Evolutionary conservation across 371 early-diverging fungal genomes (phyloP).

Genomic region (Smittium culicis): DNA sequence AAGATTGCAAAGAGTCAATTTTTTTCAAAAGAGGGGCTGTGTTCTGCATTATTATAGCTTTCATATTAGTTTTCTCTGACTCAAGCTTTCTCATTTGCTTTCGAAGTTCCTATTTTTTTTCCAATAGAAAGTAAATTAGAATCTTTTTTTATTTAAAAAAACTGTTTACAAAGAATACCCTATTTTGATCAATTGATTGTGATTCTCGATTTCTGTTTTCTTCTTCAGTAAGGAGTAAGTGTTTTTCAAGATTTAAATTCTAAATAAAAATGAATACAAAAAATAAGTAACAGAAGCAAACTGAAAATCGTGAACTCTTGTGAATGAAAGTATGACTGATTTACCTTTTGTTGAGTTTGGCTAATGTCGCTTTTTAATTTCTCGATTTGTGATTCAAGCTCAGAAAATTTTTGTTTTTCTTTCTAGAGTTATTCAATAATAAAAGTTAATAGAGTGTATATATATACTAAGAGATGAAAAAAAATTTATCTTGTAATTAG

Average conservation of each 20-base stretch:
- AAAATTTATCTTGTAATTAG: too few species aligned
- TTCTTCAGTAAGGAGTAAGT: constrained; percentile 3
- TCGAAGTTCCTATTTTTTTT: background rate
- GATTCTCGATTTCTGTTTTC: background rate
- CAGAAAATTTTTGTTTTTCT: background rate
- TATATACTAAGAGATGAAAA: background rate
- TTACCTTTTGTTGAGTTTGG: background rate
- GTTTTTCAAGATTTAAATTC: constrained; percentile 3
- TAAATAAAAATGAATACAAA: background rate
- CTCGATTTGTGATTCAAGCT: background rate
- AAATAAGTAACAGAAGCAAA: background rate
- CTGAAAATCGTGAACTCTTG: background rate
- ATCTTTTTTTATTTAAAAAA: too few species aligned
- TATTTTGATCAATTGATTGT: constrained; percentile 2
- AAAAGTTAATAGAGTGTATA: background rate
- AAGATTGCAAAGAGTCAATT: constrained; percentile 1
- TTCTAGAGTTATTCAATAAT: background rate
- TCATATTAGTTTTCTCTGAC: background rate
- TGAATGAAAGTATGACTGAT: too few species aligned
- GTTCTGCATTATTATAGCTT: background rate
- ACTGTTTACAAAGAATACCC: too few species aligned
- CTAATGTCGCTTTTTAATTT: background rate
- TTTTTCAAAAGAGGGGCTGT: constrained; percentile 9
- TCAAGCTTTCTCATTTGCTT: constrained; percentile 7
- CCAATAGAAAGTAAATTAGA: background rate